Percentiles rank a stretch among this genome's conserved stretches.
phyloP scores from a whole-genome alignment of 106 monocot species.

The Acanthochlamys bracteata region DNA sequence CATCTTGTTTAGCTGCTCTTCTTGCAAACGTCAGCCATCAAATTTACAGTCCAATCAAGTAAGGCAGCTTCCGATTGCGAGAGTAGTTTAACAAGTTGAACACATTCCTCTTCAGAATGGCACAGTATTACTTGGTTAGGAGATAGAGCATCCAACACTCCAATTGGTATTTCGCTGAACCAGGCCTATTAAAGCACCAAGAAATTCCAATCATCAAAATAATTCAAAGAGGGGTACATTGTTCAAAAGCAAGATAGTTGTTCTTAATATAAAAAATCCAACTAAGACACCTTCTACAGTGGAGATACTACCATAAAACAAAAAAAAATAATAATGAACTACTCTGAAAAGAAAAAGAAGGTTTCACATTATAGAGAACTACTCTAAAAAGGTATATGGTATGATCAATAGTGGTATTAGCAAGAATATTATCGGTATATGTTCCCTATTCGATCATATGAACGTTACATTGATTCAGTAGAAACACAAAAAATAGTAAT shows the following conservation, averaged over 20 bases:
- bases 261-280: too few relatives aligned
- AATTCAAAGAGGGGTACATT: too few relatives aligned
- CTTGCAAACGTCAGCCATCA: constrained; percentile 63
- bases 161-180: constrained; percentile 80
- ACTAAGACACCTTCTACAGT: too few relatives aligned
- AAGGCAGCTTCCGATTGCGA: constrained; percentile 44
- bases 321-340: too few relatives aligned
- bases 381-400: constrained; percentile 58
- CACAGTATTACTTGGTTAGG: constrained; percentile 75
- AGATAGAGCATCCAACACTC: constrained; percentile 63
- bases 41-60: constrained; percentile 61
- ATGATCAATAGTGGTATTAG: constrained; percentile 37
- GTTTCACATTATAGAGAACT: constrained; percentile 1
- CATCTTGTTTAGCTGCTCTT: constrained; percentile 60
- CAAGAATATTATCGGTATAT: constrained; percentile 65
- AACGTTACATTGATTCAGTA: constrained; percentile 66
- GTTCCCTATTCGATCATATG: constrained; percentile 60
- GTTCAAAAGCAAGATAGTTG: too few relatives aligned
- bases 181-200: constrained; percentile 48
- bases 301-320: too few relatives aligned
- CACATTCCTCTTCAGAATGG: constrained; percentile 61
- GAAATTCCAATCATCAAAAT: too few relatives aligned
- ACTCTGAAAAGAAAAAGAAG: not conserved
- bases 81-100: constrained; percentile 36
- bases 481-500: constrained; percentile 66